A percentile compares a stretch with the other conserved stretches of the same genome.
These are phyloP conservation scores for Tolypocladium pustulatum DNA, from an alignment of 2,329 filamentous ascomycete species.

Conservation along the genomic window DNA sequence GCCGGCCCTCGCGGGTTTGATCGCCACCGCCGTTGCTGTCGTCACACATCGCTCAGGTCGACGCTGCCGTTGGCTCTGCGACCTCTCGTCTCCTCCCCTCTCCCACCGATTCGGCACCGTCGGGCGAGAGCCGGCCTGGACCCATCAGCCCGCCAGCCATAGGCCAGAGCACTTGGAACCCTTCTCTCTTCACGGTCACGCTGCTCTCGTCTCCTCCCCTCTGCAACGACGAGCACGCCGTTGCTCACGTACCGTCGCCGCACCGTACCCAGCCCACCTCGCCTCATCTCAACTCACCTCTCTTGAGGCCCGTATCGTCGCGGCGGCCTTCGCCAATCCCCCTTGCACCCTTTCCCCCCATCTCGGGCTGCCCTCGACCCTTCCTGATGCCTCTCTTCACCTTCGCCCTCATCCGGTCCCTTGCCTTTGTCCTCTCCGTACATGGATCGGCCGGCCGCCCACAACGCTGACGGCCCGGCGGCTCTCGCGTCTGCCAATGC, in stretches of 20 bases:
- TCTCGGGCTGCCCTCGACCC: background rate
- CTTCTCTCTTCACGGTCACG: background rate
- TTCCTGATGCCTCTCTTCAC: constrained; percentile 7
- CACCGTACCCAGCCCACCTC: background rate
- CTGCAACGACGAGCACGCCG: background rate
- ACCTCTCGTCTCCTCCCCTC: background rate
- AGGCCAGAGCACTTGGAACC: background rate
- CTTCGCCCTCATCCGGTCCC: background rate
- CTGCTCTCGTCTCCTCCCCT: constrained; percentile 1
- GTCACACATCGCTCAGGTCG: background rate
- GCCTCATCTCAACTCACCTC: background rate
- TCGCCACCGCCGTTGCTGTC: background rate
- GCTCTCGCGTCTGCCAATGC: constrained; percentile 2
- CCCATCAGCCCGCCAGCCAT: constrained; percentile 1
- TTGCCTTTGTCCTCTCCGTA: constrained; percentile 2
- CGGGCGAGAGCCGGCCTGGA: constrained; percentile 7
- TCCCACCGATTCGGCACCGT: constrained; percentile 4
- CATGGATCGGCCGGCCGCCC: constrained; percentile 7
- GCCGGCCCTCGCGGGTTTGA: background rate
- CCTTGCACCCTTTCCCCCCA: background rate
- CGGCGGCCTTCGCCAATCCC: background rate
- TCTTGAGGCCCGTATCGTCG: background rate
- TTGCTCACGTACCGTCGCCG: background rate
- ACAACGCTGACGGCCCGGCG: constrained; percentile 4
- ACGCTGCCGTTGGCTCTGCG: background rate